phyloP scores from a whole-genome alignment of 2,329 filamentous ascomycete species.

The Seiridium unicorne region DNA sequence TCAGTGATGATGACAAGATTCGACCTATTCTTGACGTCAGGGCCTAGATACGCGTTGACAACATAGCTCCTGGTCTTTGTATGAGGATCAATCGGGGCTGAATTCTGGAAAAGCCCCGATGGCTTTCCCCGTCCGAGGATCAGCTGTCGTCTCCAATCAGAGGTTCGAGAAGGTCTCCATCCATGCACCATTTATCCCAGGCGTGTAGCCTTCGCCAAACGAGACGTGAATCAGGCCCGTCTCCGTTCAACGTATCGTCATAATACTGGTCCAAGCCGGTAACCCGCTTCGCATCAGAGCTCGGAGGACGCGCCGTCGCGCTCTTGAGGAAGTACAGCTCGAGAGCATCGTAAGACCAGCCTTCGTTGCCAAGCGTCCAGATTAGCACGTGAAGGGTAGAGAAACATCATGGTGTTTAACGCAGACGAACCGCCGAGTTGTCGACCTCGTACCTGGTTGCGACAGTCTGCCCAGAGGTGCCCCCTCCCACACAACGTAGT shows the following conservation, averaged over 20 bases:
- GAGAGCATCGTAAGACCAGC: conserved; percentile 21
- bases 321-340: conserved; percentile 9
- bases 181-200: conserved; percentile 32
- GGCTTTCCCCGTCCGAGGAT: conserved; percentile 28
- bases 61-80: conserved; percentile 31
- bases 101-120: conserved; percentile 31
- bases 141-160: conserved; percentile 29
- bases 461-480: too few species aligned
- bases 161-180: conserved; percentile 33
- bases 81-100: conserved; percentile 27
- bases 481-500: too few species aligned
- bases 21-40: conserved; percentile 27
- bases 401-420: conserved; percentile 25
- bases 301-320: conserved; percentile 3
- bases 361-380: conserved; percentile 25
- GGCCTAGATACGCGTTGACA: conserved; percentile 30
- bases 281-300: background rate
- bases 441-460: conserved; percentile 27
- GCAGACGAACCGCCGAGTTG: conserved; percentile 30
- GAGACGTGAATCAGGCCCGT: conserved; percentile 36
- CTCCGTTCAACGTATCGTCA: conserved; percentile 22
- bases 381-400: conserved; percentile 22
- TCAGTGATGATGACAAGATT: conserved; percentile 34
- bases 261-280: conserved; percentile 20
- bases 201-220: conserved; percentile 31